These are phyloP conservation scores for Nematocida sp. DNA, from an alignment of 371 early-diverging fungal genomes.

Conservation along the genomic window DNA sequence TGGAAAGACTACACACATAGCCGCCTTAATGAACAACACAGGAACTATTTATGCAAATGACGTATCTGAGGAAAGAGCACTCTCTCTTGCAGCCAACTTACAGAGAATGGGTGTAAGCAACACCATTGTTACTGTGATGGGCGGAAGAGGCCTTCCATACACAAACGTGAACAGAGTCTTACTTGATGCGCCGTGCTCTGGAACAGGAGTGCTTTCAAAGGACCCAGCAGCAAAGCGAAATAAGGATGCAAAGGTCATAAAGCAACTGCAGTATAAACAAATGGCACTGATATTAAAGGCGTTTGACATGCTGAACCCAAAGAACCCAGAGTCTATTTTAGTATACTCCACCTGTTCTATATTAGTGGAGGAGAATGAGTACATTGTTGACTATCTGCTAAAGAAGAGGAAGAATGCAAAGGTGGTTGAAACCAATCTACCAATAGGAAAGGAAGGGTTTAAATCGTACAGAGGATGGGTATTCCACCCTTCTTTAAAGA, in stretches of 20 bases:
- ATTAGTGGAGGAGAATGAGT: slow-evolving; percentile 95
- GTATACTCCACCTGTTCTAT: slow-evolving; percentile 99
- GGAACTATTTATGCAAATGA: slow-evolving; percentile 95
- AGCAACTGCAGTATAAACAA: slow-evolving; percentile 81
- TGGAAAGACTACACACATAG: slow-evolving; percentile 78
- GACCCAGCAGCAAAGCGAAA: slow-evolving; percentile 88
- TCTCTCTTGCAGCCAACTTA: slow-evolving; percentile 84
- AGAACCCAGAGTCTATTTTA: slow-evolving; percentile 78
- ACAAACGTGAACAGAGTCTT: slow-evolving; percentile 91
- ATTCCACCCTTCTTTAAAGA: slow-evolving; percentile 79
- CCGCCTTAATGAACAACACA: slow-evolving; percentile 92
- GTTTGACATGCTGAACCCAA: slow-evolving; percentile 91
- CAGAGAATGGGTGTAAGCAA: slow-evolving; percentile 89
- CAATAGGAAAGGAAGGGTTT: slow-evolving; percentile 68
- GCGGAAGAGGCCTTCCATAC: slow-evolving; percentile 87
- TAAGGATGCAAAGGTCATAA: slow-evolving; percentile 83
- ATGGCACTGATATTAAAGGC: slow-evolving; percentile 89
- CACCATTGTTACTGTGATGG: slow-evolving; percentile 87
- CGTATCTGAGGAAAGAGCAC: slow-evolving; percentile 83
- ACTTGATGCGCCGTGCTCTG: slow-evolving; percentile 95
- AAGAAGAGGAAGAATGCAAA: slow-evolving; percentile 85
- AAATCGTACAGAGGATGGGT: slow-evolving; percentile 65
- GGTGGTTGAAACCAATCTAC: slow-evolving; percentile 77
- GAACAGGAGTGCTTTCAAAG: slow-evolving; percentile 96
- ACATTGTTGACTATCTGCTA: slow-evolving; percentile 89